These are phyloP conservation scores for Botrytis fabae DNA, from an alignment of 2,329 filamentous ascomycete species.

Conservation along the genomic window DNA sequence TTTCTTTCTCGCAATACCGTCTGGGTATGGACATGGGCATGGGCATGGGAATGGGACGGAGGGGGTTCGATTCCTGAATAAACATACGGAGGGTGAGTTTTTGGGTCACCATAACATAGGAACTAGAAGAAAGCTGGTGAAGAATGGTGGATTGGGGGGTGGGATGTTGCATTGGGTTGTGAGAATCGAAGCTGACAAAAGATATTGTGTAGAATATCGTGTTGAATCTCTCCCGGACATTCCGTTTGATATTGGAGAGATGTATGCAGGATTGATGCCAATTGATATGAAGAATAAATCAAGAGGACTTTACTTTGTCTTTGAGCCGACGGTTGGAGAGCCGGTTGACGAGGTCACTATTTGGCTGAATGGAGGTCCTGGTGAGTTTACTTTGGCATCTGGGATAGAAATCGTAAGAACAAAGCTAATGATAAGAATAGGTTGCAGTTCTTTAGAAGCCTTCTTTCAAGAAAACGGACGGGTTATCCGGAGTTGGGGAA, in stretches of 20 bases:
- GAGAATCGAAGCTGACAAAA: not conserved
- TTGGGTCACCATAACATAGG: no score
- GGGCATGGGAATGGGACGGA: not conserved
- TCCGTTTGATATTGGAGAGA: constrained; percentile 19
- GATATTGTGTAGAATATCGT: not conserved
- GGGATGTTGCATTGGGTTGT: no score
- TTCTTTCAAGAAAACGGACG: constrained; percentile 43
- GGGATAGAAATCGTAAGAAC: not conserved
- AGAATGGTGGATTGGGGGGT: not conserved
- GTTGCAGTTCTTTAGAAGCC: constrained; percentile 45
- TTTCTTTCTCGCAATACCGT: not conserved
- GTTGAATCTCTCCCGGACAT: not conserved
- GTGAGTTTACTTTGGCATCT: not conserved
- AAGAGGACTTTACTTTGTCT: constrained; percentile 51
- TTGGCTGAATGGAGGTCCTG: constrained; percentile 44
- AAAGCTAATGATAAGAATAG: constrained; percentile 28
- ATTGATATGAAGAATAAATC: constrained; percentile 49
- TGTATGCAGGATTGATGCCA: constrained; percentile 47
- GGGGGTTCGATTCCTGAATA: not conserved
- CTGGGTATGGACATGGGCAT: not conserved
- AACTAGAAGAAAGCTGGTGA: not conserved
- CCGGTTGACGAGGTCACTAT: constrained; percentile 50
- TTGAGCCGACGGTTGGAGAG: constrained; percentile 51
- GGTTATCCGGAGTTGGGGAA: constrained; percentile 39
- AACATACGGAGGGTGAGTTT: not conserved